A percentile compares a stretch with the other conserved stretches of the same genome.
Conservation (phyloP, 768 basidiomycete genomes). For the Solioccasus polychromus region DNA sequence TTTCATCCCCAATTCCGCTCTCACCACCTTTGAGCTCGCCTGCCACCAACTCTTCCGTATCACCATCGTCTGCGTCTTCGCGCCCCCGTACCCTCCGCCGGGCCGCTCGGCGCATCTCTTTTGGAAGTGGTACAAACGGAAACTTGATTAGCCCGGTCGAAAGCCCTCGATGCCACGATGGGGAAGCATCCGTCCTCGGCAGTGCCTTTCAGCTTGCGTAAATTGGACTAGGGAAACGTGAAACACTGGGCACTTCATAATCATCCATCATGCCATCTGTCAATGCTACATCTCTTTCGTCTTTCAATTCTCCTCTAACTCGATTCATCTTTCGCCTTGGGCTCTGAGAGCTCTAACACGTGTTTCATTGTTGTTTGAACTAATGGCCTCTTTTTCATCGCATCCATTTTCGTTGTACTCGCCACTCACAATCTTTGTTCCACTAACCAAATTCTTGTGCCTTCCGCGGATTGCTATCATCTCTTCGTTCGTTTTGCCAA, state of each 20-base stretch:
- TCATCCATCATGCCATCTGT: constrained; percentile 1
- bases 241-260: constrained; percentile 5
- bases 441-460: not conserved
- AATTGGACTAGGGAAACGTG: constrained; percentile 11
- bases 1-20: constrained; percentile 27
- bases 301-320: not conserved
- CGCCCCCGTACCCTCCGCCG: constrained; percentile 30
- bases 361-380: not conserved
- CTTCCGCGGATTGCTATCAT: constrained; percentile 1
- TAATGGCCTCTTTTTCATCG: not conserved
- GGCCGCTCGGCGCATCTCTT: constrained; percentile 60
- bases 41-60: constrained; percentile 13
- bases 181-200: constrained; percentile 45
- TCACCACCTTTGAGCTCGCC: constrained; percentile 12
- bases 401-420: not conserved
- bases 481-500: constrained; percentile 8
- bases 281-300: constrained; percentile 10
- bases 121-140: constrained; percentile 41
- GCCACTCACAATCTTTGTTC: constrained; percentile 5
- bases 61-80: constrained; percentile 14
- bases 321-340: not conserved
- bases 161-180: constrained; percentile 22
- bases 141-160: constrained; percentile 38
- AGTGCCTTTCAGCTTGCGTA: constrained; percentile 72
- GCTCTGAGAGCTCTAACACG: not conserved